phyloP scores from a whole-genome alignment of 2,329 filamentous ascomycete species.

The Zymoseptoria pseudotritici region DNA sequence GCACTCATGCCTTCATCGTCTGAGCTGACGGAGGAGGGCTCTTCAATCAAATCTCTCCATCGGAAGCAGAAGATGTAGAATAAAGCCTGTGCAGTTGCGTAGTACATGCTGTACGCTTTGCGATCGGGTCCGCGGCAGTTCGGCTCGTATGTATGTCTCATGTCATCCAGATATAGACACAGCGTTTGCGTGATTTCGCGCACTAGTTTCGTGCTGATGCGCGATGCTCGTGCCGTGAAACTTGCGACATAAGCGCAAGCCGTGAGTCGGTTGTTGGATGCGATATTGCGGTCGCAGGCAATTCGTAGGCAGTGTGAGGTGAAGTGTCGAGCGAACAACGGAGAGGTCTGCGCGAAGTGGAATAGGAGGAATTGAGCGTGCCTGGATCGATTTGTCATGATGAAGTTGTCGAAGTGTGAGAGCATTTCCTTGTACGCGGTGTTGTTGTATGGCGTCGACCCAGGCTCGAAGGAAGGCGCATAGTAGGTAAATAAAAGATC shows the following conservation, averaged over 20 bases:
- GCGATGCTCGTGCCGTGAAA: slow-evolving; percentile 83
- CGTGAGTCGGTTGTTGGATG: slow-evolving; percentile 67
- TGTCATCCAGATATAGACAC: slow-evolving; percentile 65
- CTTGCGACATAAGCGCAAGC: slow-evolving; percentile 89
- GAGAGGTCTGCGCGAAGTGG: slow-evolving; percentile 81
- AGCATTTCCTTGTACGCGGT: slow-evolving; percentile 72
- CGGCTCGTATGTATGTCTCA: slow-evolving; percentile 65
- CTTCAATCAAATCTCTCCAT: slow-evolving; percentile 78
- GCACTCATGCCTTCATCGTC: slow-evolving; percentile 41
- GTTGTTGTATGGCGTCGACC: slow-evolving; percentile 57
- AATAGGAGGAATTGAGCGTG: slow-evolving; percentile 95
- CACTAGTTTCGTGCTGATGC: slow-evolving; percentile 69
- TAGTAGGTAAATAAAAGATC: slow-evolving; percentile 84
- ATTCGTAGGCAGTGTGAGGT: slow-evolving; percentile 70
- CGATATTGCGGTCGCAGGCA: slow-evolving; percentile 71
- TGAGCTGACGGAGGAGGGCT: slow-evolving; percentile 35
- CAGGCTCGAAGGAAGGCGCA: slow-evolving; percentile 61
- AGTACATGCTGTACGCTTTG: slow-evolving; percentile 75
- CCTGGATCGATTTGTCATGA: slow-evolving; percentile 82
- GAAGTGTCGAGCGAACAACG: slow-evolving; percentile 72
- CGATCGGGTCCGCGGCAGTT: slow-evolving; percentile 78
- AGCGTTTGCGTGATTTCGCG: slow-evolving; percentile 75
- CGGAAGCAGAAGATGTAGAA: slow-evolving; percentile 97
- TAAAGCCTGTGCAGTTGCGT: slow-evolving; percentile 78
- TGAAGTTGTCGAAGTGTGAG: slow-evolving; percentile 76